A percentile compares a stretch with the other conserved stretches of the same genome.
phyloP scores from a whole-genome alignment of 148 eudicot species.

The Cornus controversa region DNA sequence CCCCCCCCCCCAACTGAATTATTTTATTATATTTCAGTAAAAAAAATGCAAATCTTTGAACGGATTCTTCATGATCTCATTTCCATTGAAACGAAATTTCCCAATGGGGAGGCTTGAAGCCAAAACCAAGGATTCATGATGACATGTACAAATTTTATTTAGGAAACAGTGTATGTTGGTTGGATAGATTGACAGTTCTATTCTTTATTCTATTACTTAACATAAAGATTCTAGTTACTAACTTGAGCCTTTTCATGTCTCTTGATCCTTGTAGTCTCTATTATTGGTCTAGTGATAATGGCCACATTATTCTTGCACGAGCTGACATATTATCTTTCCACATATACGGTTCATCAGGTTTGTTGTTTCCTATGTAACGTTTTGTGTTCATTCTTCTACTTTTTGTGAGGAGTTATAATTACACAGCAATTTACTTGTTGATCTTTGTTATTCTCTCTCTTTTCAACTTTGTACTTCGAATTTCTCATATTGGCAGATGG shows the following conservation, averaged over 20 bases:
- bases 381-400: constrained; percentile 4
- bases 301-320: constrained; percentile 86
- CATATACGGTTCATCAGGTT: constrained; percentile 92
- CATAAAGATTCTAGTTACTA: constrained; percentile 6
- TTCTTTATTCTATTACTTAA: neutral
- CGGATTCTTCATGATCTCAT: no score
- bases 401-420: neutral
- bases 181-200: no score
- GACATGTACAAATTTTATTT: no score
- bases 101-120: no score
- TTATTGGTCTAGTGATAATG: constrained; percentile 89
- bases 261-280: constrained; percentile 52
- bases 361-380: constrained; percentile 14
- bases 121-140: no score
- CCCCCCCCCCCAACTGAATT: no score
- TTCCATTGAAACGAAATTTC: no score
- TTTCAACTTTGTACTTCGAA: neutral
- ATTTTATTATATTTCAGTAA: no score
- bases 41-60: no score
- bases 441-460: neutral
- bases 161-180: no score
- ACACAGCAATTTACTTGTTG: constrained; percentile 11
- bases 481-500: constrained; percentile 62
- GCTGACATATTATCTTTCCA: constrained; percentile 80
- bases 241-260: constrained; percentile 19